Evolutionary conservation across 805 yeast species (phyloP), one percentile per base, ranked within the genome.

Genomic region (Cyberlindnera sargentensis): DNA sequence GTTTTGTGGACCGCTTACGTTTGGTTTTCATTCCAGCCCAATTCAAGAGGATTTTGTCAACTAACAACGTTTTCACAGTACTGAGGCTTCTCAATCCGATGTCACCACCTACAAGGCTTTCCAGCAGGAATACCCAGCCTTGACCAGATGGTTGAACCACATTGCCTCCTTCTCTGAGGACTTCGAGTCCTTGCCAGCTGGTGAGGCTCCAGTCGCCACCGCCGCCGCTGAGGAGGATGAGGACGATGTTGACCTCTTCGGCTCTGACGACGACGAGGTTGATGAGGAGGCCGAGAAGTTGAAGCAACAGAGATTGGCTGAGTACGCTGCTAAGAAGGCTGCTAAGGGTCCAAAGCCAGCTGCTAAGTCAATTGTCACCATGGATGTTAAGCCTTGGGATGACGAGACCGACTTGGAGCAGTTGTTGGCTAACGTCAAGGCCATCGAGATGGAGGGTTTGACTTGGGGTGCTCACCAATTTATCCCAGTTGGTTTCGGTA

Each of bases 361-460:
- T 72, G 97, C 99, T 66, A 93, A 93, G 80, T 87, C 97, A 50
- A 75, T 89, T 58, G 96, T 93, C 65, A 91, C 99, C 64, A 66
- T 93, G 62, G 99, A 93, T 62, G 95, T 93, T 62, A 93, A 93
- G 83, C 98, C 97, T 75, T 93, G 99, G 99, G 99, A 93, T 73
- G 99, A 93, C 66, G 98, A 93, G 80, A 93, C 99, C 60, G 83
- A 91, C 67, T 78, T 93, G 67, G 95, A 93, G 52, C 83, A 82
- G 71, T 67, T 93, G 74, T 71, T 87, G 59, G 90, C 84, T 52
- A 79, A 80, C 72, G 96, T 89, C 65, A 90, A 88, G 80, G 65
- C 77, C 60, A 71, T 91, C 61, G 86, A 80, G 68, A 71, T 70
- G 74, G 99, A 93, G 38, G 99, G 99, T 82, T 82, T 93, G 66